Base-by-base conservation (phyloP, 2,329 filamentous ascomycete genomes). In the Alternaria arbusti region DNA sequence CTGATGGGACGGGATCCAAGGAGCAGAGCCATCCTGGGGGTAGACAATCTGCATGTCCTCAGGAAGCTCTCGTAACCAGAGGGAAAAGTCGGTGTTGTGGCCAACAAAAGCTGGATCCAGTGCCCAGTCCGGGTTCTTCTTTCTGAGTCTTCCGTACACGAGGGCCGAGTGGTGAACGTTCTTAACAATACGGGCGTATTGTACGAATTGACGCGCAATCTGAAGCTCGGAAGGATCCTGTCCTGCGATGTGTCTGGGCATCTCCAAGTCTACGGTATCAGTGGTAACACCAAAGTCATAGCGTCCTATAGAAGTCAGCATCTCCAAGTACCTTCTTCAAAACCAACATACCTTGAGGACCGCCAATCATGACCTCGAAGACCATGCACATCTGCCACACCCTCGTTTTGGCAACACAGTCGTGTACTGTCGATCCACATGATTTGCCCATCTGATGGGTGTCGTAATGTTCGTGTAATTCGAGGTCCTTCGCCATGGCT, bases 341-440 rank as follows among this genome's bases (percentile, higher is more conserved):
- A 12, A 5, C 15, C 10, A 6, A 65, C 72, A 71, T 83, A 93
- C 94, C 95, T 89, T 98, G 94, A 4, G 95, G 93, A 20, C 91
- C 94, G 59, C 95, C 95, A 71, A 97, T 90, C 92, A 98, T 97
- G 45, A 94, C 86, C 80, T 98, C 95, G 66, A 93, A 90, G 22
- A 93, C 85, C 75, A 97, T 91, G 10, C 97, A 87, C 2, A 90
- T 90, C 78, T 97, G 94, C 95, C 95, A 98, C 30, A 97, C 88
- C 50, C 95, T 87, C 15, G 90, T 96, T 75, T 94, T 94, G 25
- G 94, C 88, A 62, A 92, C 85, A 76, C 95, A 98, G 54, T 98
- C 95, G 7, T 89, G 84, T 0, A 87, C 83, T 61, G 84, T 86
- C 17, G 89, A 89, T 6, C 87, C 89, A 76, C 96, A 98, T 1